These are phyloP conservation scores for Aaosphaeria pasadenensis DNA, from an alignment of 2,329 filamentous ascomycete genomes.

Conservation along the genomic window DNA sequence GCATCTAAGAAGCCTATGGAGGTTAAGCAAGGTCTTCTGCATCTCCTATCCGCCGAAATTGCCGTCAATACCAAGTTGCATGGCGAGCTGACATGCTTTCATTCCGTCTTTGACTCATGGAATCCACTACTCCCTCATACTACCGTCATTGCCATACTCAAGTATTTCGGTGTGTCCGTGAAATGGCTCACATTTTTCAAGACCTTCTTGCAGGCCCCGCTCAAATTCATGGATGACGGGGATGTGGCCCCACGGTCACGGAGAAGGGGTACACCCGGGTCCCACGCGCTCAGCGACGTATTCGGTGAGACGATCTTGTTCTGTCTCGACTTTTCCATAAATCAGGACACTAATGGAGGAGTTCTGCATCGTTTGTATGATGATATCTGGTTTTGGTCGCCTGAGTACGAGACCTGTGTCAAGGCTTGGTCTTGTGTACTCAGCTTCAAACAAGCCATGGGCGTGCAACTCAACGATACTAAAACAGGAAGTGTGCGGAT, in stretches of 20 bases:
- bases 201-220: constrained; percentile 45
- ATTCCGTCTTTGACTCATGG: constrained; percentile 30
- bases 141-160: constrained; percentile 43
- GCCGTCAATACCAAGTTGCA: constrained; percentile 28
- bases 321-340: constrained; percentile 47
- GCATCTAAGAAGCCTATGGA: constrained; percentile 24
- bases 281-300: constrained; percentile 46
- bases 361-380: constrained; percentile 49
- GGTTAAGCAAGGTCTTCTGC: constrained; percentile 28
- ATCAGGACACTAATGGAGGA: constrained; percentile 39
- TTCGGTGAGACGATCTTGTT: constrained; percentile 49
- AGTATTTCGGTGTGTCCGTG: constrained; percentile 44
- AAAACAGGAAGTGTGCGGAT: constrained; percentile 44
- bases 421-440: constrained; percentile 45
- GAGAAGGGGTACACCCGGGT: constrained; percentile 45
- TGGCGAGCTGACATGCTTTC: constrained; percentile 28
- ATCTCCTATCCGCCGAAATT: constrained; percentile 27
- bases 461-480: constrained; percentile 41
- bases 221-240: constrained; percentile 41
- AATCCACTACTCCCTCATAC: constrained; percentile 41
- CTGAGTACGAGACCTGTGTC: constrained; percentile 39
- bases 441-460: constrained; percentile 43
- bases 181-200: constrained; percentile 46
- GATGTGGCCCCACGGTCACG: constrained; percentile 36
- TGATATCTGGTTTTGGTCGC: constrained; percentile 49